Percentiles rank a stretch among this genome's conserved stretches.
These are phyloP conservation scores for Fusarium buxicola DNA, from an alignment of 2,329 filamentous ascomycete genomes.

Conservation along the genomic window DNA sequence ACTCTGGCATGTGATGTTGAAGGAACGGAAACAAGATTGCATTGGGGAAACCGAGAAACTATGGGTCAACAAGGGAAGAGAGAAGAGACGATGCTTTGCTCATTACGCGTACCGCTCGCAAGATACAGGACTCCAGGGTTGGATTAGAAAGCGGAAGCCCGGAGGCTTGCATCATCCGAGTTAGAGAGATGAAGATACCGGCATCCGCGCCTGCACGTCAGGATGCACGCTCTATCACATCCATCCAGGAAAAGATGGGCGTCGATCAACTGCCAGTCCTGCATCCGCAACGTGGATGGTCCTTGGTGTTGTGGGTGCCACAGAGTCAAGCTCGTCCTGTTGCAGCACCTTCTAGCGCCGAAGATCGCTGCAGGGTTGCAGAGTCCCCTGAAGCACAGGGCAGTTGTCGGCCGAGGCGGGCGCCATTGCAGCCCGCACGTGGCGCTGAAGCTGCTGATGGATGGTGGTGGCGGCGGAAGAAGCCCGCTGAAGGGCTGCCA, in stretches of 20 bases:
- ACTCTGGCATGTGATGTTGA: slow-evolving; percentile 34
- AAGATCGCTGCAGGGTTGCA: slow-evolving; percentile 40
- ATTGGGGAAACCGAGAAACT: slow-evolving; percentile 4
- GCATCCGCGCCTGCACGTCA: slow-evolving; percentile 35
- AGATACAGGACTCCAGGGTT: slow-evolving; percentile 12
- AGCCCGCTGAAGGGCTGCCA: slow-evolving; percentile 23
- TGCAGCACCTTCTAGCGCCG: slow-evolving; percentile 20
- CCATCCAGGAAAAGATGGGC: slow-evolving; percentile 18
- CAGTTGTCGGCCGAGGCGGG: slow-evolving; percentile 13
- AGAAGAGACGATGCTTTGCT: not conserved
- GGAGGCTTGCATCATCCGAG: slow-evolving; percentile 3
- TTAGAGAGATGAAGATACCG: slow-evolving; percentile 10
- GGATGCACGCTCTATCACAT: slow-evolving; percentile 18
- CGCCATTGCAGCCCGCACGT: slow-evolving; percentile 32
- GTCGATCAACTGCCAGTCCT: slow-evolving; percentile 39
- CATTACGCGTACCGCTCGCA: slow-evolving; percentile 30
- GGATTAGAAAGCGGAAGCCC: not conserved
- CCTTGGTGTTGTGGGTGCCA: slow-evolving; percentile 13
- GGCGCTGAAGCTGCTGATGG: slow-evolving; percentile 20
- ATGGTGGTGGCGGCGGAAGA: slow-evolving; percentile 30
- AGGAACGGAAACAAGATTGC: slow-evolving; percentile 15
- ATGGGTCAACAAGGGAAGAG: slow-evolving; percentile 4
- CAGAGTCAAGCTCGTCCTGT: not conserved
- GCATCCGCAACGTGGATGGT: slow-evolving; percentile 20
- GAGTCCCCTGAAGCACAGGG: slow-evolving; percentile 38